Evolutionary conservation across 768 basidiomycete genomes (phyloP).

Genomic region (Lentinula sp.): DNA sequence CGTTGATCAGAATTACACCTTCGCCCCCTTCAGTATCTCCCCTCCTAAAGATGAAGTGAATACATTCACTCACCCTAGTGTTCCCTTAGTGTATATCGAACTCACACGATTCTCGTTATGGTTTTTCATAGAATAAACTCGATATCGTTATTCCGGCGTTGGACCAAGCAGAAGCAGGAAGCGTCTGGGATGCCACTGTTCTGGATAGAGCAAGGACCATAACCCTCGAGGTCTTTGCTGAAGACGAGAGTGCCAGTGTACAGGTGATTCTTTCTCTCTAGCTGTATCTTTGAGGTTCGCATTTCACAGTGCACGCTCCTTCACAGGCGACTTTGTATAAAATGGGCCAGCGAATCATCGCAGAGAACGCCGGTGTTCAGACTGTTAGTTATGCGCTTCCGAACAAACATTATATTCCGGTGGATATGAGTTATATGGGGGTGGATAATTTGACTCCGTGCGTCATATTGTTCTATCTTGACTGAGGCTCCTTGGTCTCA

Average conservation of each 20-base stretch:
- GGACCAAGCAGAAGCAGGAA: slow-evolving; percentile 33
- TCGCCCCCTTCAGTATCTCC: slow-evolving; percentile 40
- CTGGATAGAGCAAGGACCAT: slow-evolving; percentile 49
- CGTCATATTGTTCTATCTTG: slow-evolving; percentile 16
- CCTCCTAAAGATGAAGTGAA: slow-evolving; percentile 38
- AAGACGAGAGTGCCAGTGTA: slow-evolving; percentile 87
- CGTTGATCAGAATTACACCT: slow-evolving; percentile 70
- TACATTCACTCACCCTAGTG: neutral
- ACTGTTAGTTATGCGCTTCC: slow-evolving; percentile 72
- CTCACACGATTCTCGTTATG: neutral
- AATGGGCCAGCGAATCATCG: slow-evolving; percentile 73
- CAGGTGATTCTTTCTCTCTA: slow-evolving; percentile 47
- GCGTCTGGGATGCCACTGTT: slow-evolving; percentile 54
- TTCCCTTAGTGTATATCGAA: too few relatives aligned
- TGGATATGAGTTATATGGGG: slow-evolving; percentile 71
- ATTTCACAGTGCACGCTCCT: neutral
- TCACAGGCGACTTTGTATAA: slow-evolving; percentile 84
- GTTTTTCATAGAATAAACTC: slow-evolving; percentile 27
- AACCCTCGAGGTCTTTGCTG: slow-evolving; percentile 79
- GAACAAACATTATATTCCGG: slow-evolving; percentile 93
- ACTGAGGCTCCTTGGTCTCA: neutral
- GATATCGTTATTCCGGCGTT: slow-evolving; percentile 38
- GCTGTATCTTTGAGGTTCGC: neutral
- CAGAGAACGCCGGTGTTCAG: slow-evolving; percentile 54
- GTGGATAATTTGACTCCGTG: slow-evolving; percentile 68